Base-by-base conservation (phyloP, 75 land plant species). In the Pseudotsuga menziesii region DNA sequence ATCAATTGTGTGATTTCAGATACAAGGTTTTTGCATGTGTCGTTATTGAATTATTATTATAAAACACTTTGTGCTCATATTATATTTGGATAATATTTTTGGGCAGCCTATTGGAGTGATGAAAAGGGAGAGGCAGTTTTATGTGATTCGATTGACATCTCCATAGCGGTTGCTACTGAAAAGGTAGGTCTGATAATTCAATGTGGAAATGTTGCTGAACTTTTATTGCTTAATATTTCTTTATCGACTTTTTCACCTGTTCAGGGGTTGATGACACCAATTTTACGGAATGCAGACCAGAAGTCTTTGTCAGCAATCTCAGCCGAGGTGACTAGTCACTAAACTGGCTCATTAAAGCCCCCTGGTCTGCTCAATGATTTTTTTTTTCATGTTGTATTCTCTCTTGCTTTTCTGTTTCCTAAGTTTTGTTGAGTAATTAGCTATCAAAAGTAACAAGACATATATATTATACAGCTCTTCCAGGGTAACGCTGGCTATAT, bases 231-330 rank as follows among this genome's bases (percentile, higher is more conserved):
- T 73, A 3, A 32, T 79, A 27, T 79, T 27, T 54, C n/a, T 23
- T 27, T 41, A 9, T 79, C 41, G 52, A 78, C 36, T 3, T 7
- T 17, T 39, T 57, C 74, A 14, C 23, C 48, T 25, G 1, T 90
- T 20, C 86, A 97, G 99, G 99, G 99, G 2, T 84, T 97, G 82
- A 94, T 97, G 91, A 97, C 99, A 80, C 99, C 99, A 72, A 94
- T 97, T 15, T 22, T 97, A 23, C 90, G 90, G 78, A 91, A 92
- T 88, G 98, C 99, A 54, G 98, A 97, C 79, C 91, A 92, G 74
- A 97, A 94, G 78, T 75, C 94, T 6, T 72, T 97, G 72, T 85
- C 90, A 32, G 84, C 90, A 35, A 97, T 97, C 36, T 94, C 99
- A 17, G 48, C 85, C 48, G 98, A 97, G 99, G 99, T 94, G 83